phyloP scores from a whole-genome alignment of 139 green algal species.

The Coccomyxa sp. region DNA sequence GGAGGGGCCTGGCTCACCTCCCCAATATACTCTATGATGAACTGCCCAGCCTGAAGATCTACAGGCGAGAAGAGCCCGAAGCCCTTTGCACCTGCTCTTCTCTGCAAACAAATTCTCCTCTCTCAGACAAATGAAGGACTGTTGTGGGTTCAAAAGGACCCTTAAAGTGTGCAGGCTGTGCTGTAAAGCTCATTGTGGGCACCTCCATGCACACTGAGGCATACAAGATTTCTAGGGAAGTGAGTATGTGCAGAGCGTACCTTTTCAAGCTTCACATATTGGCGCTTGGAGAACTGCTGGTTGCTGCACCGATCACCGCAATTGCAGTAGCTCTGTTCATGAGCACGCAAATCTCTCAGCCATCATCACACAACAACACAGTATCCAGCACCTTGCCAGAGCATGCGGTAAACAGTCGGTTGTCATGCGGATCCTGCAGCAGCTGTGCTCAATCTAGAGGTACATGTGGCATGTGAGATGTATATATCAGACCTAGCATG shows the following conservation, averaged over 20 bases:
- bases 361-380: background rate
- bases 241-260: conserved; percentile 17
- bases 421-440: background rate
- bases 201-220: background rate
- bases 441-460: no score
- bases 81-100: conserved; percentile 79
- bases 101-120: conserved; percentile 29
- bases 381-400: background rate
- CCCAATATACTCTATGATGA: conserved; percentile 97
- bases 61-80: conserved; percentile 81
- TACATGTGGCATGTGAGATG: no score
- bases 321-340: conserved; percentile 79
- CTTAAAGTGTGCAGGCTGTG: no score
- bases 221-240: no score
- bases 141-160: no score
- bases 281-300: conserved; percentile 78
- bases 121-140: no score
- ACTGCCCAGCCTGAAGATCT: conserved; percentile 76
- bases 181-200: no score
- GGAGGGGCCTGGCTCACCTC: conserved; percentile 40
- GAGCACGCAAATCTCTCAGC: background rate
- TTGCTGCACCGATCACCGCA: conserved; percentile 89
- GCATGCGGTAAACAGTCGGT: background rate
- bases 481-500: no score
- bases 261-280: conserved; percentile 80